phyloP scores from a whole-genome alignment of 495 filamentous ascomycete genomes.

The Massariosphaeria phaeospora region DNA sequence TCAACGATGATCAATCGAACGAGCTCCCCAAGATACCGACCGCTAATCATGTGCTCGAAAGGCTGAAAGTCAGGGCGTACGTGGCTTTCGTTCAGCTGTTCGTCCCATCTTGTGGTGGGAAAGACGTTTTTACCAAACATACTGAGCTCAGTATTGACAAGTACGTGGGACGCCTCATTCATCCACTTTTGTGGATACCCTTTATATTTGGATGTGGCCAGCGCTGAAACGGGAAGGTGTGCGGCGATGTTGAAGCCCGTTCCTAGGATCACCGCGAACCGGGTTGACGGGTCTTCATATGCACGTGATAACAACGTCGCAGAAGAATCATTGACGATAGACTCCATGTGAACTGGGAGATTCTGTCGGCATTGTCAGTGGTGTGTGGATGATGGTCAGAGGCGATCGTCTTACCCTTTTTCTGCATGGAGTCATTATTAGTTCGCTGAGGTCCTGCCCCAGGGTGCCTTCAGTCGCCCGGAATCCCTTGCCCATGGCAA shows the following conservation, averaged over 20 bases:
- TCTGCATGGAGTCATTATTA: constrained; percentile 55
- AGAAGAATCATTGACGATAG: constrained; percentile 44
- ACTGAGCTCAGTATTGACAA: constrained; percentile 46
- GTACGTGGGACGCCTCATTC: constrained; percentile 38
- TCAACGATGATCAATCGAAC: constrained; percentile 51
- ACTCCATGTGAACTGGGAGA: constrained; percentile 41
- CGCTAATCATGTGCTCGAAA: constrained; percentile 50
- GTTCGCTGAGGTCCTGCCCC: constrained; percentile 54
- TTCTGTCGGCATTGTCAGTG: constrained; percentile 27
- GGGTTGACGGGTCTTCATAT: constrained; percentile 40
- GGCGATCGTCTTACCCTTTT: constrained; percentile 38
- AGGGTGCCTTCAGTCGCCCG: constrained; percentile 53
- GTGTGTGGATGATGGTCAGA: not conserved
- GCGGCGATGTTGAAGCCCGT: constrained; percentile 45
- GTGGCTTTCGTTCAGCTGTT: constrained; percentile 40
- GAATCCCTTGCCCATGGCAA: constrained; percentile 67
- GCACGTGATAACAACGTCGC: constrained; percentile 45
- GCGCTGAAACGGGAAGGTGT: constrained; percentile 38
- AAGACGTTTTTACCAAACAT: constrained; percentile 45
- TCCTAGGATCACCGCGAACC: constrained; percentile 44
- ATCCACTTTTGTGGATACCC: constrained; percentile 38
- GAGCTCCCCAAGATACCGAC: constrained; percentile 53
- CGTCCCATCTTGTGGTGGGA: constrained; percentile 43
- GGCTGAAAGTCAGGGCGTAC: constrained; percentile 44
- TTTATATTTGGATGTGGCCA: constrained; percentile 39